Base-by-base conservation (phyloP, 495 filamentous ascomycete species). In the Penicillium fimorum region DNA sequence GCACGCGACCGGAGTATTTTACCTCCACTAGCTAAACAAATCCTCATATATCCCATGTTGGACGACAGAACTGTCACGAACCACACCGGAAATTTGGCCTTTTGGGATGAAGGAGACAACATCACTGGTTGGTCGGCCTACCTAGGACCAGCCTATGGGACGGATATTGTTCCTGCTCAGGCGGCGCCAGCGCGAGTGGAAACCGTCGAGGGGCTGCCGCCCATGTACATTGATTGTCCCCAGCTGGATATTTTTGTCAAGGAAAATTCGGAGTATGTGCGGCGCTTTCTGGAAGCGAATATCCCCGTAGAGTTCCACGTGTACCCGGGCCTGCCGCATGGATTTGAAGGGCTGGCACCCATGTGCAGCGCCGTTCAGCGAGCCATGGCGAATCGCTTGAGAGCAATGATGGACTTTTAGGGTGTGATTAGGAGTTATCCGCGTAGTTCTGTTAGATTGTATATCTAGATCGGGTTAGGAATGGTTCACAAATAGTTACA, bases 11-110 rank as follows among this genome's bases (percentile, higher is more conserved):
- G 70, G 3, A 61, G 57, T 5, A 50, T 64, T 2, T 33, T 68
- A 5, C 79, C 78, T 13, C 64, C 62, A 7, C 61, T 82, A 8
- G 71, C 64, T 17, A 72, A 76, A 50, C 79, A 82, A 55, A 66
- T 81, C 5, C 67, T 82, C 29, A 70, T 79, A 29, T 81, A 81
- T 41, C 80, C 79, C 4, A 76, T 77, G 64, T 56, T 81, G 30
- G 80, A 84, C 53, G 76, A 70, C 47, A 56, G 69, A 8, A 66
- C 58, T 0, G 52, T 37, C 0, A 57, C 52, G 17, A 53, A 61
- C 29, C 56, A 59, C 25, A 53, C 55, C 0, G 60, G 57, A 0
- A 25, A 57, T 6, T 11, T 62, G 33, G 56, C 54, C 2, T 59
- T 61, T 17, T 71, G 61, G 61, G 56, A 45, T 6, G 45, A 46